Base-by-base conservation (phyloP, 345 rosid genomes). In the Mangifera indica region DNA sequence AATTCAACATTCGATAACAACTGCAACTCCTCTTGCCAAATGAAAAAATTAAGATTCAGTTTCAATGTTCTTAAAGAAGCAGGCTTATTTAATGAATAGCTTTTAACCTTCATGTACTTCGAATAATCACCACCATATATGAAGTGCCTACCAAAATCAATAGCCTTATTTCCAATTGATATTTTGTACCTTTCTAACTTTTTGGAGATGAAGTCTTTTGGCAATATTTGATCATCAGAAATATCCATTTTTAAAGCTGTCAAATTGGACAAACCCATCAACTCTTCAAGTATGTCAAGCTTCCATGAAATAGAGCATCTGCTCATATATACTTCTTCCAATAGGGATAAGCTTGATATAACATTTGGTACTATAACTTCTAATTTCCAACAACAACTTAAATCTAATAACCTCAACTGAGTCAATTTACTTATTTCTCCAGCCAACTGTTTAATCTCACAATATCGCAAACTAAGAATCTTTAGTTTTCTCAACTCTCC, bases 311-410 rank as follows among this genome's bases (percentile, higher is more conserved):
- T 7, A 26, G 73, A 73, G 63, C 79, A 46, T 6, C 64, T 1
- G 0, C 24, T 10, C 63, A 73, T 62, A 32, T 32, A 64, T 10
- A 83, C 5, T 5, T 83, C 82, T 52, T 83, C 84, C 21, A 81
- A 68, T 2, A 21, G 21, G 3, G 49, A 24, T 60, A 76, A 76
- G 10, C 65, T 5, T 53, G 67, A 52, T 0, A 83, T 21, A 11
- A 81, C 67, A 7, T 46, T 45, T 0, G 46, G 4, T 7, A 73
- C 67, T 20, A 81, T 78, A 10, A 60, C 32, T 73, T 21, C 0
- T 0, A 81, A 60, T 2, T 5, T 2, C 0, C 2, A 3, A 20
- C 87, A 75, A 11, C 2, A 0, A 1, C 10, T 67, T 44, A 78
- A 17, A 55, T 78, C 57, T n/a, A 76, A 60, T 14, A 71, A 17